Base-by-base conservation (phyloP, 257 asterid species). In the Nyctanthes arbortristis region DNA sequence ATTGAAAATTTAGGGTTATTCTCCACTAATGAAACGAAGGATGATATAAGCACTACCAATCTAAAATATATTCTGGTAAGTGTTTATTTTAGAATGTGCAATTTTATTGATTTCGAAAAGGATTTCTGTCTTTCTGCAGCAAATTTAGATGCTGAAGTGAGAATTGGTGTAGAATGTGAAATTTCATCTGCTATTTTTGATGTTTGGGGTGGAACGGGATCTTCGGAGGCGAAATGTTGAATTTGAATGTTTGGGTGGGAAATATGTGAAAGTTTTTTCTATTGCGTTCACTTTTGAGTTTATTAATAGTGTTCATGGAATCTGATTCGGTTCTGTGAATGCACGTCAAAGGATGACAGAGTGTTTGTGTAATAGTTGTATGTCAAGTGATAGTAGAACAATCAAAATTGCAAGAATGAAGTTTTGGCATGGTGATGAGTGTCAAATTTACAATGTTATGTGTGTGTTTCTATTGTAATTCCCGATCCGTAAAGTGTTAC, bases 21-120 rank as follows among this genome's bases (percentile, higher is more conserved):
- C 73, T 91, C 97, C 1, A n/a, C 82, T 2, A 94, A 94, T 65
- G 99, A 91, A 82, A 83, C 93, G 5, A 94, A 91, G 75, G 99
- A 94, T 5, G 99, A 94, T 54, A 86, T 94, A 70, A 91, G 90
- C 84, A 87, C 99, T 18, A 57, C 84, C 43, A 94, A 87, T 77
- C 89, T 94, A 81, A 94, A 94, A 78, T 89, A 91, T 77, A 57
- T 94, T 65, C 85, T 91, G 80, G 97, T 91, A 59, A 86, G 93
- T 73, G 73, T 63, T 72, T 11, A 33, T 65, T 40, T 1, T 29
- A 24, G 24, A 22, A 7, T 52, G 59, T 20, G 31, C 20, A 10
- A 3, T 39, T 39, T 39, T 11, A 39, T 39, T 39, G 61, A 22
- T 7, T 63, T 30, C 24, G n/a, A 34, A 4, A 31, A 39, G 24